These are phyloP conservation scores for Metschnikowia dekortorum DNA, from an alignment of 805 yeast genomes.

Conservation along the genomic window DNA sequence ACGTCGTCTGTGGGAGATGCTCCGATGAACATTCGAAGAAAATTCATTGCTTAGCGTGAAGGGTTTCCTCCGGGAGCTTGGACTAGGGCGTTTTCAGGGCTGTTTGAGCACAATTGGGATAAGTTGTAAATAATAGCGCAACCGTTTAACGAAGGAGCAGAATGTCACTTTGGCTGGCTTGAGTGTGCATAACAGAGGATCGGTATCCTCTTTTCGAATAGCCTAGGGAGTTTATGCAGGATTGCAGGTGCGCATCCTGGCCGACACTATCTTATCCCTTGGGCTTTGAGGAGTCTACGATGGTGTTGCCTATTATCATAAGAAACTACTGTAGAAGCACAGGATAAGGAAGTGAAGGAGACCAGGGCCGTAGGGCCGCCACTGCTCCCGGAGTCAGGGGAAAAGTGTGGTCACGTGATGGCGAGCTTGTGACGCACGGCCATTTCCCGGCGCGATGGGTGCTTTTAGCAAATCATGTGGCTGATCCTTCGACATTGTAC, in stretches of 20 bases:
- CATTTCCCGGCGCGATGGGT: neutral
- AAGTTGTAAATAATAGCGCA: neutral
- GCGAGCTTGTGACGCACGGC: neutral
- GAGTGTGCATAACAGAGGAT: constrained; percentile 2
- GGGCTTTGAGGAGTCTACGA: too few relatives aligned
- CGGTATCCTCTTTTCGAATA: constrained; percentile 3
- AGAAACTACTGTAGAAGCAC: too few relatives aligned
- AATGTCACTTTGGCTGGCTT: neutral
- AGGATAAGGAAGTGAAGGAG: too few relatives aligned
- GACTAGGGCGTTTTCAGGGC: neutral
- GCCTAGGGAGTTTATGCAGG: neutral
- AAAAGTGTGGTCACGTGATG: neutral
- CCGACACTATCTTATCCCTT: neutral
- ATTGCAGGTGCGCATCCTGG: constrained; percentile 3
- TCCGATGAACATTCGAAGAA: constrained; percentile 61
- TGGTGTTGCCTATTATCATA: too few relatives aligned
- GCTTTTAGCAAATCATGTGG: neutral
- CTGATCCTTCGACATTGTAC: neutral
- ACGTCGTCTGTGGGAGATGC: constrained; percentile 55
- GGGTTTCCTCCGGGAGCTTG: neutral
- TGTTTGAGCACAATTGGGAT: neutral
- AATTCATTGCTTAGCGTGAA: constrained; percentile 52
- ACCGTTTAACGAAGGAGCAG: neutral
- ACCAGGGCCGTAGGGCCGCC: too few relatives aligned
- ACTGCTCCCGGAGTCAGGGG: too few relatives aligned